Conservation (phyloP, 1,284 basidiomycete genomes). For the Trichosporon ovoides region DNA sequence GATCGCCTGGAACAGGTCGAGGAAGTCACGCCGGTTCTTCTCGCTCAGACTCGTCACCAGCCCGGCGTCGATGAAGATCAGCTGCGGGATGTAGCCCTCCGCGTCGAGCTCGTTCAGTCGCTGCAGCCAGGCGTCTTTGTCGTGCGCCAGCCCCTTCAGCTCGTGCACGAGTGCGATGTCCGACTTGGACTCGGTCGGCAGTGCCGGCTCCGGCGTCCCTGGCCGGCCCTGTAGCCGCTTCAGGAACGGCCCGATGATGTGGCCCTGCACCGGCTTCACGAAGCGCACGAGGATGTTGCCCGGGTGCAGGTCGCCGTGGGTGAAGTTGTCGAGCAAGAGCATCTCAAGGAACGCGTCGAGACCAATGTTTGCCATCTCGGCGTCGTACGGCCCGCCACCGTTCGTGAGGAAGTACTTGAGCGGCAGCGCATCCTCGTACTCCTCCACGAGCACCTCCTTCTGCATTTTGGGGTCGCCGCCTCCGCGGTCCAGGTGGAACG, state of each 20-base stretch:
- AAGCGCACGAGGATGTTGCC: conserved; percentile 99
- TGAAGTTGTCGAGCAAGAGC: conserved; percentile 96
- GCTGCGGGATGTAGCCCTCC: conserved; percentile 83
- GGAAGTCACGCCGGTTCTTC: conserved; percentile 80
- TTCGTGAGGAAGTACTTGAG: conserved; percentile 81
- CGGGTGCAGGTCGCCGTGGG: conserved; percentile 75
- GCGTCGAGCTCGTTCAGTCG: conserved; percentile 62
- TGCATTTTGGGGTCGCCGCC: background rate
- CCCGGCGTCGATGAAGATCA: conserved; percentile 95
- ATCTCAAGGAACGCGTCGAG: conserved; percentile 97
- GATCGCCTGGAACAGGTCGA: conserved; percentile 92
- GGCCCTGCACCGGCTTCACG: conserved; percentile 66
- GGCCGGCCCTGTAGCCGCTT: conserved; percentile 27
- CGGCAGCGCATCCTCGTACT: conserved; percentile 88
- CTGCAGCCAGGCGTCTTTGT: conserved; percentile 64
- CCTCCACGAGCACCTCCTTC: conserved; percentile 82
- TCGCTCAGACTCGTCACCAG: conserved; percentile 81
- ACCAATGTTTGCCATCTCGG: conserved; percentile 83
- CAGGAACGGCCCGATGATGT: conserved; percentile 51
- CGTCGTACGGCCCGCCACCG: conserved; percentile 86
- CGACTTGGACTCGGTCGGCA: conserved; percentile 26
- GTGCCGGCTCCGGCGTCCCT: conserved; percentile 27
- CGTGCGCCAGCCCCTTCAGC: conserved; percentile 58
- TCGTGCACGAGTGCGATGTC: conserved; percentile 59
- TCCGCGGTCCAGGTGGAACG: conserved; percentile 1